Evolutionary conservation across 2,329 filamentous ascomycete species (phyloP).

Genomic region (Hypoxylon sp.): DNA sequence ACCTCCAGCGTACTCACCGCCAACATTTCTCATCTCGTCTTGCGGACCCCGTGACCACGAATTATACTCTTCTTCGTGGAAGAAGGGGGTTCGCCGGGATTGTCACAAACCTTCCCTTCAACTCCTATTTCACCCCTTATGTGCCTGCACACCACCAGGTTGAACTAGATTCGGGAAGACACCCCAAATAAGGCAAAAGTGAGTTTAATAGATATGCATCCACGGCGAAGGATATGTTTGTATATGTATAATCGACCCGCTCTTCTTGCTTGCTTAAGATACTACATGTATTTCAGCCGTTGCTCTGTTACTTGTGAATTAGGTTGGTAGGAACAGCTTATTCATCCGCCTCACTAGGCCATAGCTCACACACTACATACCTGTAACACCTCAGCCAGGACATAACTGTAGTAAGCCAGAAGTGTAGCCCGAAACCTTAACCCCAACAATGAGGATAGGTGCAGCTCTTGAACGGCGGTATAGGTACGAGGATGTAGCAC

Average conservation of each 20-base stretch:
- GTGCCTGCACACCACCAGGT: background rate
- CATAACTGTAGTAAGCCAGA: conserved; percentile 8
- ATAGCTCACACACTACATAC: background rate
- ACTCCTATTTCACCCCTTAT: background rate
- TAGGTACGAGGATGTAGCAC: background rate
- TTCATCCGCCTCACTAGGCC: background rate
- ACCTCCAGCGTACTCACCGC: conserved; percentile 22
- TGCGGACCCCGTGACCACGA: conserved; percentile 2
- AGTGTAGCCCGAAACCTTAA: background rate
- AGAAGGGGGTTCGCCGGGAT: background rate
- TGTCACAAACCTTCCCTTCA: background rate
- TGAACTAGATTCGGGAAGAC: conserved; percentile 14
- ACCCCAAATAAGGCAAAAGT: conserved; percentile 7
- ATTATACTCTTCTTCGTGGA: background rate
- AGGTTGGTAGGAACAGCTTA: background rate
- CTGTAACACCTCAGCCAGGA: background rate
- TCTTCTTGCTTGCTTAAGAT: background rate
- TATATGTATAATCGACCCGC: background rate
- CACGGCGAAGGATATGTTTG: background rate
- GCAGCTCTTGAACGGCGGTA: background rate
- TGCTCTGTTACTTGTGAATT: background rate
- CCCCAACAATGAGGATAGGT: background rate
- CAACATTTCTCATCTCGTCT: conserved; percentile 20
- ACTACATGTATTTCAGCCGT: background rate
- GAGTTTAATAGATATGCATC: background rate